Evolutionary conservation across 2,329 filamentous ascomycete genomes (phyloP).

Genomic region (Davidsoniella virescens): DNA sequence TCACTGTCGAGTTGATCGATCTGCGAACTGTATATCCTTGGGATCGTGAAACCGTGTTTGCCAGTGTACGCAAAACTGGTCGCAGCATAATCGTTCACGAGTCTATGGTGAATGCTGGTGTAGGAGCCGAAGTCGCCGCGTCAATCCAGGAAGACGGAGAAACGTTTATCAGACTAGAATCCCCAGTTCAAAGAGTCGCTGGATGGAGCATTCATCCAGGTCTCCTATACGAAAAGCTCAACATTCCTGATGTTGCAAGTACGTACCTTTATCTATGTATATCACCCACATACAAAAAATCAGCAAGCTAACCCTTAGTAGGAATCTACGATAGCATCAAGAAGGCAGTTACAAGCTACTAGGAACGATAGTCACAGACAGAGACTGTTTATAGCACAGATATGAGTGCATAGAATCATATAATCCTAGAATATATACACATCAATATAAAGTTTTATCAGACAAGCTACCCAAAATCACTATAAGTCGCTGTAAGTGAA

Average conservation of each 20-base stretch:
- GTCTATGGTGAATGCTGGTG: conserved; percentile 76
- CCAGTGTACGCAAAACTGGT: conserved; percentile 76
- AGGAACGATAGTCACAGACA: not conserved
- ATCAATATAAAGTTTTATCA: no score
- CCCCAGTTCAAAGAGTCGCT: conserved; percentile 68
- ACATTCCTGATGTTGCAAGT: conserved; percentile 76
- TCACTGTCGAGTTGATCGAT: conserved; percentile 74
- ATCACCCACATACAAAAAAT: no score
- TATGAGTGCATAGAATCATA: not conserved
- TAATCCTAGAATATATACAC: not conserved
- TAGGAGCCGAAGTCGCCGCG: conserved; percentile 78
- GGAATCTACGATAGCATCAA: conserved; percentile 34
- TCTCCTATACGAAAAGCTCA: conserved; percentile 62
- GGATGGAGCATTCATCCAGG: conserved; percentile 83
- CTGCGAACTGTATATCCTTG: conserved; percentile 80
- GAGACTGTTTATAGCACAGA: not conserved
- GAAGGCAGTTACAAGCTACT: conserved; percentile 46
- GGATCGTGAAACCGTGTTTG: conserved; percentile 66
- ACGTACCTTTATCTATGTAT: conserved; percentile 27
- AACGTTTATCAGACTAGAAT: conserved; percentile 70
- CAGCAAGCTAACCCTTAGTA: conserved; percentile 6
- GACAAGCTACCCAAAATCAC: no score
- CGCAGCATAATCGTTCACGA: conserved; percentile 81
- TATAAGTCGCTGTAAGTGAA: no score
- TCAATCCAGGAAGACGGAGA: conserved; percentile 63